Percentiles rank a stretch among this genome's conserved stretches.
Conservation (phyloP, 176 grass and related monocot genomes). For the Carex pumila region DNA sequence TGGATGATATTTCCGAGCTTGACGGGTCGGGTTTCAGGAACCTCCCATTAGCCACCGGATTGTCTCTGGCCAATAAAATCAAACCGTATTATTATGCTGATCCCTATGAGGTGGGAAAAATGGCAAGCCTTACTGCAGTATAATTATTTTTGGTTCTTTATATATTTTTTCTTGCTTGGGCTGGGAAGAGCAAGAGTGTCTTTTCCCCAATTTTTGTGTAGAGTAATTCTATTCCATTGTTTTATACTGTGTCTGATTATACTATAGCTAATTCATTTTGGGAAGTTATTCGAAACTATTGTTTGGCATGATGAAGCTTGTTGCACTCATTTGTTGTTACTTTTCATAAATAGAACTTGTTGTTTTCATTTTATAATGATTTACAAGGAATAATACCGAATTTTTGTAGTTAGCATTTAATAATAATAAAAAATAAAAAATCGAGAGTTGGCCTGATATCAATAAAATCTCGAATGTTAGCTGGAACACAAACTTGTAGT, state of each 20-base stretch:
- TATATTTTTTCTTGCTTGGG: not conserved
- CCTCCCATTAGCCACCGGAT: conserved; percentile 65
- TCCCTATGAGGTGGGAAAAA: conserved; percentile 86
- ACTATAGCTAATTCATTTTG: not conserved
- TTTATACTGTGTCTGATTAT: too few species aligned
- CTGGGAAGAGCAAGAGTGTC: not conserved
- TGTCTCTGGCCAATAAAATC: conserved; percentile 83
- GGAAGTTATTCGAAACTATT: not conserved
- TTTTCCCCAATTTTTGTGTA: not conserved
- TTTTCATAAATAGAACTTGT: not conserved
- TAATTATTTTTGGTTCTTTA: conserved; percentile 20
- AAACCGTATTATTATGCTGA: conserved; percentile 93
- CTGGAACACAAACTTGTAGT: too few species aligned
- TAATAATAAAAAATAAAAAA: too few species aligned
- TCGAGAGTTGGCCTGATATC: too few species aligned
- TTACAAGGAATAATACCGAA: not conserved
- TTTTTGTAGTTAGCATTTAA: too few species aligned
- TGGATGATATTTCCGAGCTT: conserved; percentile 78
- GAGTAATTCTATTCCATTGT: not conserved
- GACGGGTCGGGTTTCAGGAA: conserved; percentile 58
- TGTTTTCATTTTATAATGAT: not conserved
- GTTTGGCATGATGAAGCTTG: not conserved
- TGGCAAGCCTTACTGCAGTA: conserved; percentile 61
- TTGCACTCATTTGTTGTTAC: not conserved
- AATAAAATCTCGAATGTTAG: too few species aligned